Conservation (phyloP, 2,329 filamentous ascomycete genomes). For the Fusarium chaquense region DNA sequence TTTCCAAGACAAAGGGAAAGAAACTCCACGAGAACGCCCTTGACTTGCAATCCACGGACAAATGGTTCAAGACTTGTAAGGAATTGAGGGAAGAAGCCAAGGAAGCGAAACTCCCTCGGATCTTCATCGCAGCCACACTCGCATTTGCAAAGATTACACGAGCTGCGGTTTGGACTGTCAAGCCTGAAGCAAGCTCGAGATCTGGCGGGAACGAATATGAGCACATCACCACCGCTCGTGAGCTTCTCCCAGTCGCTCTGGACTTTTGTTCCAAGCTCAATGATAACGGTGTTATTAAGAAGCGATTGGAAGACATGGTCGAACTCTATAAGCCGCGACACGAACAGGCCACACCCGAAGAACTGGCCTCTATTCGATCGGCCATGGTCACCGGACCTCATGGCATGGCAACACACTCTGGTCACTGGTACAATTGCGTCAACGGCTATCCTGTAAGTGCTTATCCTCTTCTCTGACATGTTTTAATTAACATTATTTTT, state of each 20-base stretch:
- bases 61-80: neutral
- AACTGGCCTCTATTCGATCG: slow-evolving; percentile 57
- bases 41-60: neutral
- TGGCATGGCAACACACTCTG: slow-evolving; percentile 55
- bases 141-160: neutral
- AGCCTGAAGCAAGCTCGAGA: neutral
- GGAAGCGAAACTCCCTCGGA: neutral
- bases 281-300: neutral
- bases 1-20: neutral
- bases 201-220: neutral
- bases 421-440: slow-evolving; percentile 51
- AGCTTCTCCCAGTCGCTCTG: slow-evolving; percentile 7
- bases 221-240: neutral
- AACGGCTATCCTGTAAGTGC: slow-evolving; percentile 49
- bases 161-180: neutral
- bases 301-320: slow-evolving; percentile 2
- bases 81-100: neutral
- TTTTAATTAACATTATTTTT: neutral
- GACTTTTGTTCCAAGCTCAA: neutral
- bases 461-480: neutral
- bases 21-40: neutral
- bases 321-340: slow-evolving; percentile 53
- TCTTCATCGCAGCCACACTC: neutral
- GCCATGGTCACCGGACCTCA: slow-evolving; percentile 60
- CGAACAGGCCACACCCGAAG: slow-evolving; percentile 55